phyloP scores from a whole-genome alignment of 2,329 filamentous ascomycete species.

The Xylariaceae sp. region DNA sequence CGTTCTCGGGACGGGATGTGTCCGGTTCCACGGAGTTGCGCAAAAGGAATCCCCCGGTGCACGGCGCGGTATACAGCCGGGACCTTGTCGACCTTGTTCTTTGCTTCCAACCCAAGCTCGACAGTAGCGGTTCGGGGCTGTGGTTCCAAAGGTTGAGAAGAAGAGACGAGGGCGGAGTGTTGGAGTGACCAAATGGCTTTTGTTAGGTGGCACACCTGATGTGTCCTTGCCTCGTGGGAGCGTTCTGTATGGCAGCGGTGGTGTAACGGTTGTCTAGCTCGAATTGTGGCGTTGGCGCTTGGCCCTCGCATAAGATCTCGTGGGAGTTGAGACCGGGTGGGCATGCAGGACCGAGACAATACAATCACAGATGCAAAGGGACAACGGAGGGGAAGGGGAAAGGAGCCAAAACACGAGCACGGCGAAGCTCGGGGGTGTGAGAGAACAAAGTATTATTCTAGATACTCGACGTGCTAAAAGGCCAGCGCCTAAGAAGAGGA shows the following conservation, averaged over 20 bases:
- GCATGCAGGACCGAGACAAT: constrained; percentile 24
- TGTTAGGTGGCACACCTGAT: constrained; percentile 27
- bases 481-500: constrained; percentile 41
- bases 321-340: constrained; percentile 21
- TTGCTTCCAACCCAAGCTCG: no score
- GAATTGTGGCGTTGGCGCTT: constrained; percentile 30
- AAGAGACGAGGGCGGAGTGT: constrained; percentile 6
- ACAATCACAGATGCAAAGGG: constrained; percentile 28
- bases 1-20: constrained; percentile 21
- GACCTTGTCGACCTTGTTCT: constrained; percentile 4
- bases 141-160: background rate
- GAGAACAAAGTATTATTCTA: constrained; percentile 2
- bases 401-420: constrained; percentile 10
- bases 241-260: constrained; percentile 26
- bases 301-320: constrained; percentile 31
- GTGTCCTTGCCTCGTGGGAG: constrained; percentile 30
- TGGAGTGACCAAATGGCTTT: constrained; percentile 9
- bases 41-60: constrained; percentile 16
- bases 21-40: constrained; percentile 27
- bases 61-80: constrained; percentile 19
- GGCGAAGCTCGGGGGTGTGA: constrained; percentile 30
- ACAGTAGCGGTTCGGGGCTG: no score
- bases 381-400: constrained; percentile 30
- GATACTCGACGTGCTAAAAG: constrained; percentile 31
- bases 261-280: constrained; percentile 30